Evolutionary conservation across 352 stramenopile genomes (phyloP).

Genomic region (Phytophthora pistaciae): DNA sequence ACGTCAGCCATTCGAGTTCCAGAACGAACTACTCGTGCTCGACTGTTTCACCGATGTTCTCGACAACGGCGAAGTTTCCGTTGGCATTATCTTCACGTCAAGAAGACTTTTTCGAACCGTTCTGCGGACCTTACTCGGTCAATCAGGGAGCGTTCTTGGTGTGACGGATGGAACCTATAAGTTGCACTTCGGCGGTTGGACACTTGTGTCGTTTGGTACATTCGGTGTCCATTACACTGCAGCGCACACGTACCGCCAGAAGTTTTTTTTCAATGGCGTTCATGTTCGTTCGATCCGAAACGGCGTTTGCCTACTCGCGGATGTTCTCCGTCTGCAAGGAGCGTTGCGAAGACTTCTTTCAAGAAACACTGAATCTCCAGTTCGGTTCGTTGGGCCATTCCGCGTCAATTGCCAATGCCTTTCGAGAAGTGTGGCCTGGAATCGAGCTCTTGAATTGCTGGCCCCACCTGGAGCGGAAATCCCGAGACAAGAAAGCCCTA

Average conservation of each 20-base stretch:
- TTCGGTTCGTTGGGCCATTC: slow-evolving; percentile 14
- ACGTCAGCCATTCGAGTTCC: slow-evolving; percentile 1
- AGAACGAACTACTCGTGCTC: slow-evolving; percentile 12
- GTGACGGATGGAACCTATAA: slow-evolving; percentile 15
- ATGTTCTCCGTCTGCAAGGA: slow-evolving; percentile 1
- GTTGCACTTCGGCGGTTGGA: slow-evolving; percentile 10
- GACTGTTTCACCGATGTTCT: slow-evolving; percentile 6
- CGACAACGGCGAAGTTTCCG: slow-evolving; percentile 1
- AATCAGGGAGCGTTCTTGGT: neutral
- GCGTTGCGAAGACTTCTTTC: neutral
- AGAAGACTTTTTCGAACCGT: neutral
- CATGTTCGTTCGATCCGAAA: slow-evolving; percentile 10
- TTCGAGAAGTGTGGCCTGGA: slow-evolving; percentile 6
- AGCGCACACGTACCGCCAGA: slow-evolving; percentile 3
- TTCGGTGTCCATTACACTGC: slow-evolving; percentile 5
- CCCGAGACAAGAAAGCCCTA: neutral
- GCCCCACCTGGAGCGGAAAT: slow-evolving; percentile 11
- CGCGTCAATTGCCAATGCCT: slow-evolving; percentile 12
- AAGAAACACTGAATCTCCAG: neutral
- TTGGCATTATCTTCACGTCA: slow-evolving; percentile 7
- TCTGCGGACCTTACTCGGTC: neutral
- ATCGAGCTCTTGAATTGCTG: slow-evolving; percentile 19
- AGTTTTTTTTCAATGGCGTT: slow-evolving; percentile 8
- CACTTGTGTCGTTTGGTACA: slow-evolving; percentile 5
- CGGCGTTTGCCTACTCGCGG: neutral